Conservation (phyloP, 495 filamentous ascomycete species). For the Xeromyces bisporus region DNA sequence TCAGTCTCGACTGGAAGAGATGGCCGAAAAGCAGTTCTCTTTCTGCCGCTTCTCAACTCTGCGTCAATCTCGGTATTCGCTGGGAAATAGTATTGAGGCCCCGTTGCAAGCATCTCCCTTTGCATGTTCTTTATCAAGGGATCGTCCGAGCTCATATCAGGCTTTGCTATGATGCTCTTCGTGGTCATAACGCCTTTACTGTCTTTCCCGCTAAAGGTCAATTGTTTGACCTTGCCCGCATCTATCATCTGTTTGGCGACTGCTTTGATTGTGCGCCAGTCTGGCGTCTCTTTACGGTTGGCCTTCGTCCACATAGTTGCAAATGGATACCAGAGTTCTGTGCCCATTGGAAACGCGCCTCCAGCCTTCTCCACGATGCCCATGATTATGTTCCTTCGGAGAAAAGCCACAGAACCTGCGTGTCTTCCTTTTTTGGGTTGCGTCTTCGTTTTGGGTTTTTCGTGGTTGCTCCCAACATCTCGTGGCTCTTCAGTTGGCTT, state of each 20-base stretch:
- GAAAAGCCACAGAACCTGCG: slow-evolving; percentile 28
- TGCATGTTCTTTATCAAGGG: slow-evolving; percentile 35
- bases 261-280: slow-evolving; percentile 32
- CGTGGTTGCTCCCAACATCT: no score
- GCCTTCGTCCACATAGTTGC: slow-evolving; percentile 40
- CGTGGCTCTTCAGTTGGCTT: no score
- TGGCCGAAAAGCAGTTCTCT: slow-evolving; percentile 1
- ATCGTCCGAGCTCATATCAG: slow-evolving; percentile 31
- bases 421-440: slow-evolving; percentile 6
- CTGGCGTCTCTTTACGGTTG: slow-evolving; percentile 28
- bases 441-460: no score
- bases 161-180: slow-evolving; percentile 34
- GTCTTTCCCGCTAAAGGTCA: slow-evolving; percentile 45
- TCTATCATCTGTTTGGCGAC: slow-evolving; percentile 46
- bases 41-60: slow-evolving; percentile 8
- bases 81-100: slow-evolving; percentile 16
- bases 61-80: slow-evolving; percentile 17
- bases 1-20: slow-evolving; percentile 16
- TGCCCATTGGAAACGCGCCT: slow-evolving; percentile 60
- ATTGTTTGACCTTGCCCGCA: slow-evolving; percentile 37
- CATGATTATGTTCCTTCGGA: slow-evolving; percentile 46
- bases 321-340: slow-evolving; percentile 57
- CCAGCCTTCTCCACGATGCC: slow-evolving; percentile 50
- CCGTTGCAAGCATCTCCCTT: slow-evolving; percentile 28
- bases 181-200: slow-evolving; percentile 36